Conservation (phyloP, 2,329 filamentous ascomycete species). For the Cryphonectria radicalis region DNA sequence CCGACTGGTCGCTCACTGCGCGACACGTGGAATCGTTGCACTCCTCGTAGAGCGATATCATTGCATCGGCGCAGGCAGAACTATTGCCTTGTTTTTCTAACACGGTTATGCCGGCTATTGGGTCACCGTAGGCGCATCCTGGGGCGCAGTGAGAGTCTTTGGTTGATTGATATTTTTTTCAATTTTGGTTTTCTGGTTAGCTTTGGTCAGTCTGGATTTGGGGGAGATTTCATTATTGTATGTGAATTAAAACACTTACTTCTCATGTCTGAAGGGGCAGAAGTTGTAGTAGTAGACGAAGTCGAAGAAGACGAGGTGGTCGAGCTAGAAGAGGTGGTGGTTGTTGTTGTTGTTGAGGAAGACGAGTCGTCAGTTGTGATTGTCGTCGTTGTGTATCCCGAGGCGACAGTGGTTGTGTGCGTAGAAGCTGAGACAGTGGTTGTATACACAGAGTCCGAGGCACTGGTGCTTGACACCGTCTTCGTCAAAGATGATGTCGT, state of each 20-base stretch:
- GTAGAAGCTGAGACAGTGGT: background rate
- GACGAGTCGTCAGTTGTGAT: background rate
- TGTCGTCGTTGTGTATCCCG: background rate
- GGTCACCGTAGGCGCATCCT: background rate
- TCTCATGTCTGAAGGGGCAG: background rate
- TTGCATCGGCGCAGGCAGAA: background rate
- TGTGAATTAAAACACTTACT: background rate
- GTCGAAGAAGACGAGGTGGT: background rate
- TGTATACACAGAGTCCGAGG: background rate
- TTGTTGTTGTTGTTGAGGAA: background rate
- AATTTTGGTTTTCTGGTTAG: background rate
- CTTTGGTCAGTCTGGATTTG: background rate
- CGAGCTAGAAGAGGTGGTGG: background rate
- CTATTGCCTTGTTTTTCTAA: background rate
- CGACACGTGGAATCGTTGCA: background rate
- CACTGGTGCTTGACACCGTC: background rate
- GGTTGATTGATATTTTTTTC: background rate
- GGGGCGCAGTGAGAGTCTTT: constrained; percentile 1
- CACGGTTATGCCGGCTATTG: background rate
- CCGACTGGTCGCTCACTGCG: too few species aligned
- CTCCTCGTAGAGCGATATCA: background rate
- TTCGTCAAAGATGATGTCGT: background rate
- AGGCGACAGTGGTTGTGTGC: background rate
- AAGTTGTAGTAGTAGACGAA: background rate
- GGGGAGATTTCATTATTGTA: too few species aligned